Conservation (phyloP, 352 stramenopile genomes). For the Globisporangium rhizosaccharum region DNA sequence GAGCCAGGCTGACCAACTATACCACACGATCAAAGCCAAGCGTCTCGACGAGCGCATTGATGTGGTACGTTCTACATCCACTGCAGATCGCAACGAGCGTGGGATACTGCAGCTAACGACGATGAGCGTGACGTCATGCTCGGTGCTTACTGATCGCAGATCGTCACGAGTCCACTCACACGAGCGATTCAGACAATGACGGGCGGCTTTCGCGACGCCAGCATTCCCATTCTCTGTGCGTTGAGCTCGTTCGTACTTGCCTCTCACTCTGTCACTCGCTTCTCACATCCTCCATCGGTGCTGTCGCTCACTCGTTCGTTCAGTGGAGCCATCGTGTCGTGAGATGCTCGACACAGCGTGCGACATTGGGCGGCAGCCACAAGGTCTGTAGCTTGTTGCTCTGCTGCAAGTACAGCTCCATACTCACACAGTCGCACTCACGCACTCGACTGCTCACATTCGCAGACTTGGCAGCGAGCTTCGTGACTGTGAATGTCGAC, state of each 20-base stretch:
- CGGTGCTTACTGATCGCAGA: constrained; percentile 21
- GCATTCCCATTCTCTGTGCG: constrained; percentile 54
- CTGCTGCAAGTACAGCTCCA: background rate
- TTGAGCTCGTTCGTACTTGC: background rate
- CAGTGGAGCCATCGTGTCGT: constrained; percentile 68
- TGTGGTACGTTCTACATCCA: constrained; percentile 30
- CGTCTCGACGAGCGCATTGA: constrained; percentile 60
- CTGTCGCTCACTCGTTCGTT: constrained; percentile 1
- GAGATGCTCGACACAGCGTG: constrained; percentile 85
- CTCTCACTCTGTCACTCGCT: too few species aligned
- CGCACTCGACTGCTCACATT: background rate
- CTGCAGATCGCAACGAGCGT: background rate
- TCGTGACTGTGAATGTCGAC: constrained; percentile 25
- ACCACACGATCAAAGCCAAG: constrained; percentile 27
- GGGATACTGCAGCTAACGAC: too few species aligned
- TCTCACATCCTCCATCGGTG: background rate
- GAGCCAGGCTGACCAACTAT: constrained; percentile 42
- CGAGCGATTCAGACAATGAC: constrained; percentile 78
- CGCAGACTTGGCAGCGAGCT: constrained; percentile 34
- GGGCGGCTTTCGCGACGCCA: constrained; percentile 44
- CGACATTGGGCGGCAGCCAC: constrained; percentile 62
- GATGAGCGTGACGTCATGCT: background rate
- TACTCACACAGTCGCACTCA: background rate
- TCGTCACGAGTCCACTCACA: constrained; percentile 81
- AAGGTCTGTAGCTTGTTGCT: constrained; percentile 16